These are phyloP conservation scores for Suillus weaverae DNA, from an alignment of 768 basidiomycete genomes.

Conservation along the genomic window DNA sequence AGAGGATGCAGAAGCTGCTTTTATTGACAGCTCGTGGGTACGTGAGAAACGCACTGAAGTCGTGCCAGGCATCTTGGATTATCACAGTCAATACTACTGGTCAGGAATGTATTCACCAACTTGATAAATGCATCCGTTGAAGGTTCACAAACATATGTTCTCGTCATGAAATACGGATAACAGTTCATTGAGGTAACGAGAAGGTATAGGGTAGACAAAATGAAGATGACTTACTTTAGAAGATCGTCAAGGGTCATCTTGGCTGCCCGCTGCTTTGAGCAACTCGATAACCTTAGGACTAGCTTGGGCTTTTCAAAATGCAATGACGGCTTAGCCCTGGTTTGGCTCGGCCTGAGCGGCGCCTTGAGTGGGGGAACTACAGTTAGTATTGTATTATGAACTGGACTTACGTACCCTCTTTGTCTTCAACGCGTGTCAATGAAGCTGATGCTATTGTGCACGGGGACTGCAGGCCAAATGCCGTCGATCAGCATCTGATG, in stretches of 20 bases:
- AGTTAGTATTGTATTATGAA: neutral
- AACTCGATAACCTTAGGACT: conserved; percentile 26
- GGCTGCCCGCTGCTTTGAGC: conserved; percentile 75
- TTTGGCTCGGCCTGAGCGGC: no score
- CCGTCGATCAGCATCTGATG: neutral
- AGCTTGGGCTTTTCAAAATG: neutral
- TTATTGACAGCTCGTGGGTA: conserved; percentile 63
- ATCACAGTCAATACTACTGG: neutral
- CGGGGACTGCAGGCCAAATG: neutral
- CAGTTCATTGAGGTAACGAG: conserved; percentile 59
- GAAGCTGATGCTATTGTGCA: neutral
- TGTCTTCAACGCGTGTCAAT: neutral
- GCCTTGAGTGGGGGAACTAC: neutral
- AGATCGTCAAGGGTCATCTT: conserved; percentile 95
- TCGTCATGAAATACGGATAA: neutral
- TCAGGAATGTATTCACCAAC: neutral
- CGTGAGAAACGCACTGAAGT: conserved; percentile 72
- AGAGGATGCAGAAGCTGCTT: conserved; percentile 27
- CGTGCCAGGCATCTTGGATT: conserved; percentile 68
- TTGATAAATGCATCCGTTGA: neutral
- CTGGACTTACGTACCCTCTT: neutral
- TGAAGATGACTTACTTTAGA: conserved; percentile 59
- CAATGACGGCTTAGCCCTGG: neutral
- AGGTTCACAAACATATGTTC: neutral
- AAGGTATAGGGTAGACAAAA: neutral